Evolutionary conservation across 176 grass and related monocot species (phyloP), one percentile per base, ranked within the genome.

Genomic region (Panicum miliaceum): DNA sequence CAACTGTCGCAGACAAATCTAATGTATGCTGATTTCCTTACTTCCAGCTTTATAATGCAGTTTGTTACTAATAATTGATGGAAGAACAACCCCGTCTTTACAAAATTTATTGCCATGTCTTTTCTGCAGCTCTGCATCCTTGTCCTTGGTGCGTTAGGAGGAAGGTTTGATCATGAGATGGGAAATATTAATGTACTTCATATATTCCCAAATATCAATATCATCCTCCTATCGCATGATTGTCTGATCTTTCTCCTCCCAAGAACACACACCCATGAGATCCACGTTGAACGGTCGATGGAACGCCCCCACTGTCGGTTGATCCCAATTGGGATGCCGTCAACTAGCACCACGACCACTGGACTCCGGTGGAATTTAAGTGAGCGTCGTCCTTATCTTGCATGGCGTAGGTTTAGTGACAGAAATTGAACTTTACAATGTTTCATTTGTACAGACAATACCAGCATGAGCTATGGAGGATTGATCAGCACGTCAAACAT

Each of bases 131-230:
- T 91, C 12, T 88, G 86, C 68, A 93, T 96, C 64, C 86, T 96
- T 77, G 86, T 89, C n/a, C 71, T 78, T n/a, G 94, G 94, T 8
- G 94, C 94, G 2, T 89, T 96, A 27, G 91, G 94, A 51, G 94
- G 94, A 40, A 96, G 94, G 68, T 96, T 96, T 52, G 94, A 96
- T 65, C 94, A 96, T 46, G 94, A 96, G 71, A 90, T 88, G 76
- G 94, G 89, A 86, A 96, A 96, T 78, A 93, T 96, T 79, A 93
- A 96, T 73, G 89, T 96, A 0, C 76, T 96, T 42, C 82, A 89
- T 84, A 46, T 72, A 19, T 96, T 96, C 62, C 88, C 94, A 57
- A 58, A 81, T 25, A 77, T 84, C 72, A 80, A 64, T 36, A 93
- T 96, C 19, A 19, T 96, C 53, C 88, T 96, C 37, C 82, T 96